A percentile compares a stretch with the other conserved stretches of the same genome.
Evolutionary conservation across 148 eudicot genomes (phyloP).

Genomic region (Tetragonia tetragonoides): DNA sequence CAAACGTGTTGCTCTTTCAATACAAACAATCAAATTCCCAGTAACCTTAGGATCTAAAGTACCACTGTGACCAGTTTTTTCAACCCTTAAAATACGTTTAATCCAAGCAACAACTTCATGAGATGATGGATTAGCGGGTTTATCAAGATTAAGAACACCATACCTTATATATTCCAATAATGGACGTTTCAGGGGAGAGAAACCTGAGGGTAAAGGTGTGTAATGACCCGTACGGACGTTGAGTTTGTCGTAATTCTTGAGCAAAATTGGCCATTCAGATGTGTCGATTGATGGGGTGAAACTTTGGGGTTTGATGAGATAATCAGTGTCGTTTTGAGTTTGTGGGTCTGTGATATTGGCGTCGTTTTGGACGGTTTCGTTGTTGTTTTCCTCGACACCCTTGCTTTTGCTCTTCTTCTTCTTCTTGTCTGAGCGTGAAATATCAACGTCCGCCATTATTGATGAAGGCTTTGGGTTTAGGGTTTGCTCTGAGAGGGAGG

Average conservation of each 20-base stretch:
- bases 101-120: conserved; percentile 98
- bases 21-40: conserved; percentile 83
- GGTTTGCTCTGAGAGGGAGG: not conserved
- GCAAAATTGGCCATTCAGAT: conserved; percentile 82
- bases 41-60: conserved; percentile 94
- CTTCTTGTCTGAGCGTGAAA: conserved; percentile 49
- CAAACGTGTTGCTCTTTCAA: conserved; percentile 80
- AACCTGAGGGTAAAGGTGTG: conserved; percentile 82
- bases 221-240: conserved; percentile 88
- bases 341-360: not conserved
- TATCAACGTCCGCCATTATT: conserved; percentile 61
- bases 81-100: conserved; percentile 76
- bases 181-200: conserved; percentile 74
- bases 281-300: conserved; percentile 67
- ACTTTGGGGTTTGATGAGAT: conserved; percentile 69
- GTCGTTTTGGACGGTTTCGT: conserved; percentile 12
- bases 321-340: conserved; percentile 28
- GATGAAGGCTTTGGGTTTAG: conserved; percentile 5
- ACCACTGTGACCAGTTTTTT: conserved; percentile 89
- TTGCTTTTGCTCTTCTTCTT: conserved; percentile 50
- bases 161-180: conserved; percentile 70
- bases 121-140: conserved; percentile 89
- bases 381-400: not conserved
- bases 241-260: conserved; percentile 78
- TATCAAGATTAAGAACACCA: conserved; percentile 78